Conservation (phyloP, 1,284 basidiomycete genomes). For the Malassezia obtusa region DNA sequence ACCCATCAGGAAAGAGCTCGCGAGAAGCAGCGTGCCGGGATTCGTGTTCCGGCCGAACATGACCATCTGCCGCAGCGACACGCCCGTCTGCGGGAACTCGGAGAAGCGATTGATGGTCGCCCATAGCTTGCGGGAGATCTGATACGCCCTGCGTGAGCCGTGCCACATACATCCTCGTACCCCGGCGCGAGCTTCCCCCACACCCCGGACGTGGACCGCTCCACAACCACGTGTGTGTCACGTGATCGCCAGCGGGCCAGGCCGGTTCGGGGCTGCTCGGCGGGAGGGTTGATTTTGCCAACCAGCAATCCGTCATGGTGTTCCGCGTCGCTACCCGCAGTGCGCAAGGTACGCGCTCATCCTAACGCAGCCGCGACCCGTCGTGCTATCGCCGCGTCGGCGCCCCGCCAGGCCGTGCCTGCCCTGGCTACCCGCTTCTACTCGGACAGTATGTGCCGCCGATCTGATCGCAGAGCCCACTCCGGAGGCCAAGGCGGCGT, state of each 20-base stretch:
- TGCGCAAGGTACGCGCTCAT: conserved; percentile 13
- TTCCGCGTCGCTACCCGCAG: conserved; percentile 18
- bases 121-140: conserved; percentile 41
- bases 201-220: not conserved
- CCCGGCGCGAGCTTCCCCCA: not conserved
- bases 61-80: conserved; percentile 48
- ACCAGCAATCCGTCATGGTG: conserved; percentile 10
- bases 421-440: conserved; percentile 24
- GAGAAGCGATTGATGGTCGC: conserved; percentile 43
- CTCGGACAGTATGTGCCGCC: conserved; percentile 28
- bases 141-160: conserved; percentile 25
- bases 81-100: conserved; percentile 45
- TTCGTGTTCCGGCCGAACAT: conserved; percentile 45
- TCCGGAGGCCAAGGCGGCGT: conserved; percentile 76
- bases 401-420: conserved; percentile 11
- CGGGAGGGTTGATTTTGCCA: conserved; percentile 7
- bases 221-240: conserved; percentile 13
- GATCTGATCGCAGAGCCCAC: conserved; percentile 24
- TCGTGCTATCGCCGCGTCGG: conserved; percentile 8
- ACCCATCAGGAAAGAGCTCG: conserved; percentile 35
- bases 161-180: conserved; percentile 9
- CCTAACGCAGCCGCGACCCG: conserved; percentile 13
- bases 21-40: conserved; percentile 43
- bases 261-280: conserved; percentile 14
- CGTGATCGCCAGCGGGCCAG: conserved; percentile 17